phyloP scores from a whole-genome alignment of 352 stramenopile genomes.

The Pythium volutum region DNA sequence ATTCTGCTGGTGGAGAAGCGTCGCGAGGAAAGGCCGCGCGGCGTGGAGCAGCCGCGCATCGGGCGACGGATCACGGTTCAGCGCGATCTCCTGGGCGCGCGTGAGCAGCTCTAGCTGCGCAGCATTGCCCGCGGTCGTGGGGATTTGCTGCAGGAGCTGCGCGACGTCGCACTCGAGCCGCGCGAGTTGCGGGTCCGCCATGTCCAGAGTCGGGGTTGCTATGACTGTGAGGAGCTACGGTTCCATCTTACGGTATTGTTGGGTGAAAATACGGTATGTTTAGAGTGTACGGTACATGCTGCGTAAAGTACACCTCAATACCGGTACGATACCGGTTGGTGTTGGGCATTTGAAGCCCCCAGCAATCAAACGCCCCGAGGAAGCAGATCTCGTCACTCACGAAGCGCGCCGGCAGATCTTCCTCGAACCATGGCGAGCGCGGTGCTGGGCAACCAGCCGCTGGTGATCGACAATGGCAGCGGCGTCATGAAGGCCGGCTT shows the following conservation, averaged over 20 bases:
- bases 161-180: constrained; percentile 40
- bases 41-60: constrained; percentile 36
- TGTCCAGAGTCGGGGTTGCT: constrained; percentile 9
- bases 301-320: background rate
- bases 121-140: constrained; percentile 34
- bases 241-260: background rate
- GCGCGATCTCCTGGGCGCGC: constrained; percentile 56
- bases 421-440: constrained; percentile 39
- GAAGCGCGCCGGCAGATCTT: background rate
- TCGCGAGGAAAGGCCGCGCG: constrained; percentile 40
- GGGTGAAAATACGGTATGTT: constrained; percentile 5
- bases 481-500: constrained; percentile 83
- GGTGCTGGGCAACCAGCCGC: constrained; percentile 79
- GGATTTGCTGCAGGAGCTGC: constrained; percentile 52
- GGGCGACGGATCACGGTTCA: constrained; percentile 54
- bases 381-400: background rate
- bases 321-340: background rate
- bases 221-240: background rate
- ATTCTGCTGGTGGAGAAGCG: constrained; percentile 57
- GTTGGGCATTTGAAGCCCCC: constrained; percentile 15
- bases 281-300: background rate
- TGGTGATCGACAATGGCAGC: constrained; percentile 87
- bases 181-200: constrained; percentile 29
- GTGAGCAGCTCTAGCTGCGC: constrained; percentile 61
- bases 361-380: no score